Evolutionary conservation across 176 grass and related monocot genomes (phyloP), one percentile per base, ranked within the genome.

Genomic region (Pharus latifolius): DNA sequence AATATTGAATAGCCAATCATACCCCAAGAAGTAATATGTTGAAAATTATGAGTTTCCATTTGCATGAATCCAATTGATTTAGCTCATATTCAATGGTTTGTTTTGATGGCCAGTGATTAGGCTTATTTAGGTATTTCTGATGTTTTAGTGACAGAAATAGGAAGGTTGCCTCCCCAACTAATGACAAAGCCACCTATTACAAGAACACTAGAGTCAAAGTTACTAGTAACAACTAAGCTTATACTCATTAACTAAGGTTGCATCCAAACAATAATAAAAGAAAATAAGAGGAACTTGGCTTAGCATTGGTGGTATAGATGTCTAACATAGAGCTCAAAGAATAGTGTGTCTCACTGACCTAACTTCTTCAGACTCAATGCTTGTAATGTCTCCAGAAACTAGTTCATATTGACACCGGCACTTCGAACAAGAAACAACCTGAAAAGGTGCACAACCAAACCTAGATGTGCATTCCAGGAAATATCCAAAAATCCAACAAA

Each of bases 351-450:
- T 23, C 38, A 86, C 93, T 83, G 62, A 98, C 94, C 94, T 85
- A 61, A 98, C 66, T 83, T 98, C 94, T 88, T 98, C 89, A 57
- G 94, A 98, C 47, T 83, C 62, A 43, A 98, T 98, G 64, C 56
- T 93, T 49, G 73, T 63, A 65, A 98, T 81, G 23, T 93, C 87
- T 65, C 94, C 94, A 68, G 94, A 98, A 80, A 91, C 77, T 76
- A 98, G 80, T 80, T 93, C 94, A 49, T 93, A 98, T 45, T 93
- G 86, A 73, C 83, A 98, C 4, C 89, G 78, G 44, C 94, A 98
- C 69, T 93, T 92, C 3, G 94, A 93, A 87, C 94, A 98, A 33
- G 87, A 98, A 56, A 88, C 94, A 77, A 88, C 79, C 94, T 98
- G 79, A 73, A 78, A 73, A 70, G 20, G 70, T 31, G 80, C 58